These are phyloP conservation scores for Erodium chrysanthum DNA, from an alignment of 441 rosid species.

Conservation along the genomic window DNA sequence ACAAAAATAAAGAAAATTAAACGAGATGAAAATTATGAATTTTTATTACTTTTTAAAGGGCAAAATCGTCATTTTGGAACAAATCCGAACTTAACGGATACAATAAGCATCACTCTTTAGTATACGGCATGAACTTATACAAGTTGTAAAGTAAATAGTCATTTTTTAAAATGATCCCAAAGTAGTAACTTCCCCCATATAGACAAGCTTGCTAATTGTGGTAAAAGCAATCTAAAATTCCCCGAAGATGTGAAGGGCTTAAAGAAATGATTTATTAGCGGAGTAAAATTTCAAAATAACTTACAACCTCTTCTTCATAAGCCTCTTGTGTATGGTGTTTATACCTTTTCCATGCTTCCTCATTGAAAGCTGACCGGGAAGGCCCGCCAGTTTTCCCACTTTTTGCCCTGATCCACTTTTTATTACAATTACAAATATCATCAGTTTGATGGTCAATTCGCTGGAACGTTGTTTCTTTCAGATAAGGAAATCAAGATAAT, in stretches of 20 bases:
- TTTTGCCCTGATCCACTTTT: slow-evolving; percentile 52
- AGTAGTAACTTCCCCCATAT: no score
- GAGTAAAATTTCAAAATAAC: slow-evolving; percentile 18
- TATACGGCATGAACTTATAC: no score
- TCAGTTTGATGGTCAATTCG: slow-evolving; percentile 14
- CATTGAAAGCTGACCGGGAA: slow-evolving; percentile 63
- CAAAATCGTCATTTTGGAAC: no score
- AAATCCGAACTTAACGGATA: no score
- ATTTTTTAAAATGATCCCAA: no score
- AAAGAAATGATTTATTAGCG: background rate
- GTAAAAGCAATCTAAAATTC: background rate
- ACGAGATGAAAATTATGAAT: no score
- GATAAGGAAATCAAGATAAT: background rate
- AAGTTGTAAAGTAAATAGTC: no score
- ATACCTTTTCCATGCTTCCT: slow-evolving; percentile 80
- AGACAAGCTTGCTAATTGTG: background rate
- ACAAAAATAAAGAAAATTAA: no score
- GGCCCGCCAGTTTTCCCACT: slow-evolving; percentile 43
- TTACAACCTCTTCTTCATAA: slow-evolving; percentile 92
- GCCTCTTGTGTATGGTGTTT: slow-evolving; percentile 85
- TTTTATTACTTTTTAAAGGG: no score
- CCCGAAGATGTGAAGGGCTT: background rate
- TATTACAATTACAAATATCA: slow-evolving; percentile 20
- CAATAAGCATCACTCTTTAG: no score
- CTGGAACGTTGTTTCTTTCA: background rate